Evolutionary conservation across 169 alveolate species (phyloP).

Genomic region (Plasmodium relictum): DNA sequence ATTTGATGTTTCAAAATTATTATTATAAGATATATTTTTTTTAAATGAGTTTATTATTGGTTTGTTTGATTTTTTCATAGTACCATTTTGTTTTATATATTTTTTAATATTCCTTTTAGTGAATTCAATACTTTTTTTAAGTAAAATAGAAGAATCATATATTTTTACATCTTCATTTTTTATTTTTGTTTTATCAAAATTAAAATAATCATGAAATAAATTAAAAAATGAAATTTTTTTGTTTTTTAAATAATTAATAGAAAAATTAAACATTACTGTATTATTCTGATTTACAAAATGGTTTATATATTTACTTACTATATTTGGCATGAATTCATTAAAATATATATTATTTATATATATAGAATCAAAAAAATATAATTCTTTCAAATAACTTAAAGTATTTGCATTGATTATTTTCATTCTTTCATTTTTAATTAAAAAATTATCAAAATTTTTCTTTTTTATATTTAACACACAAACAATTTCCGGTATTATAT

Average conservation of each 20-base stretch:
- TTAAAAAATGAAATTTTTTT: conserved; percentile 43
- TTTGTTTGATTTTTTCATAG: background rate
- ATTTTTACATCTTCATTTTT: background rate
- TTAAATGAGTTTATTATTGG: background rate
- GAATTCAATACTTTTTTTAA: background rate
- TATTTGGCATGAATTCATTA: conserved; percentile 27
- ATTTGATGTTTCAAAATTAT: background rate
- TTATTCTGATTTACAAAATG: conserved; percentile 22
- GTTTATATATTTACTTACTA: conserved; percentile 11
- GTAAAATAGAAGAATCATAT: background rate
- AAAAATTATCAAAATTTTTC: conserved; percentile 29
- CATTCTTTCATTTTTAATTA: conserved; percentile 12
- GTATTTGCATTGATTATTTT: conserved; percentile 18
- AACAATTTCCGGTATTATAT: conserved; percentile 6
- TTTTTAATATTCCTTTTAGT: background rate
- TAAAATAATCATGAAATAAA: conserved; percentile 41
- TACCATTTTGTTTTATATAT: background rate
- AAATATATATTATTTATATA: conserved; percentile 40
- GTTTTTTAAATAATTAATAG: conserved; percentile 5
- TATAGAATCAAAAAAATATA: conserved; percentile 30
- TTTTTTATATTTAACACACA: conserved; percentile 36
- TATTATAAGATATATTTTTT: too few relatives aligned
- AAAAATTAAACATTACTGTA: conserved; percentile 38
- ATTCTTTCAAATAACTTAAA: conserved; percentile 16
- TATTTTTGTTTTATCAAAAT: background rate